A percentile compares a stretch with the other conserved stretches of the same genome.
These are phyloP conservation scores for Triticum aestivum DNA, from an alignment of 176 grass and related monocot genomes.

Conservation along the genomic window DNA sequence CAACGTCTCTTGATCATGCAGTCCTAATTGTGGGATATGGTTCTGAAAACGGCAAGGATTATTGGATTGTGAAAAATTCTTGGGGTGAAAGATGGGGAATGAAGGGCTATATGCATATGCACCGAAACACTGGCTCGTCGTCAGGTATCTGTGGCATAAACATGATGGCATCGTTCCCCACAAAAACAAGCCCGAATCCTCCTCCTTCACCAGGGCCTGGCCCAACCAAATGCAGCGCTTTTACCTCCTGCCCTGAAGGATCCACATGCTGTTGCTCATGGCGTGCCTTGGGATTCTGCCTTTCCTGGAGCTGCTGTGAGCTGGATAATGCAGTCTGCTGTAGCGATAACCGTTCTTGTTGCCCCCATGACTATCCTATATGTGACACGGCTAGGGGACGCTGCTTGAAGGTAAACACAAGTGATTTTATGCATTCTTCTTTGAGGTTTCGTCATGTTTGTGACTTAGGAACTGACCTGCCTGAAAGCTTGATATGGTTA, in stretches of 20 bases:
- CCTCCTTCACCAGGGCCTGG: slow-evolving; percentile 79
- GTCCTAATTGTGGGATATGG: slow-evolving; percentile 94
- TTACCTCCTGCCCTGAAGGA: slow-evolving; percentile 79
- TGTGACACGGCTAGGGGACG: slow-evolving; percentile 50
- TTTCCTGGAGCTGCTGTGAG: slow-evolving; percentile 91
- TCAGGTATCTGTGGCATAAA: slow-evolving; percentile 85
- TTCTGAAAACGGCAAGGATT: slow-evolving; percentile 77
- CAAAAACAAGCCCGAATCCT: slow-evolving; percentile 76
- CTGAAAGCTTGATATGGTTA: not conserved
- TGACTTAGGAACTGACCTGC: not conserved
- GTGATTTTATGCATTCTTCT: not conserved
- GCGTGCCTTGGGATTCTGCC: slow-evolving; percentile 68
- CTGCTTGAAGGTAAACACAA: slow-evolving; percentile 55
- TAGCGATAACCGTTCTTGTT: slow-evolving; percentile 70
- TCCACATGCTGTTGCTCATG: slow-evolving; percentile 84
- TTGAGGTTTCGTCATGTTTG: not conserved
- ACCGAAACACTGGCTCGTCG: slow-evolving; percentile 52
- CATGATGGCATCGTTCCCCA: slow-evolving; percentile 84
- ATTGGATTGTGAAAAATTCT: slow-evolving; percentile 97
- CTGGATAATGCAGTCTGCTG: slow-evolving; percentile 83
- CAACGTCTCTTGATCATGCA: slow-evolving; percentile 89
- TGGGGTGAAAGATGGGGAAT: slow-evolving; percentile 95
- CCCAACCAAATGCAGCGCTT: slow-evolving; percentile 75
- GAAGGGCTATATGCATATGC: slow-evolving; percentile 84
- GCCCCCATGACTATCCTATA: slow-evolving; percentile 72